Conservation (phyloP, 257 asterid species). For the Gentiana macrophylla region DNA sequence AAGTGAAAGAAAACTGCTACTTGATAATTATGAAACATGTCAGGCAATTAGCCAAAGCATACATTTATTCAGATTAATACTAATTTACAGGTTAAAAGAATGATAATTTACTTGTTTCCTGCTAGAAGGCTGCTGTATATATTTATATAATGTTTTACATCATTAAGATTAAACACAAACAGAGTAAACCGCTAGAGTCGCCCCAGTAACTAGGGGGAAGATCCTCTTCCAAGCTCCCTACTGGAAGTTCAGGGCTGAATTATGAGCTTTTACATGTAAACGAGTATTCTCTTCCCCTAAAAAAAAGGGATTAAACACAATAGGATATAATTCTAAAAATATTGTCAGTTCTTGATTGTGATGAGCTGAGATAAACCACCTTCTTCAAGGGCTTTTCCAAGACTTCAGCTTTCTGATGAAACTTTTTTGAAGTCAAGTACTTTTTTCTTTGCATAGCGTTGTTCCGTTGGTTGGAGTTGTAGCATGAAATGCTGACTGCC, state of each 20-base stretch:
- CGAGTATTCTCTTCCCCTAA: no score
- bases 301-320: no score
- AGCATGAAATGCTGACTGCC: conserved; percentile 27
- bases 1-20: no score
- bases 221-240: no score
- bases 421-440: conserved; percentile 18
- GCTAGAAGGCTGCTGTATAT: conserved; percentile 6
- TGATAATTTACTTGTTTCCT: conserved; percentile 10
- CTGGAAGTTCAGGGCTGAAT: no score
- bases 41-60: conserved; percentile 15
- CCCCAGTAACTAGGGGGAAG: no score
- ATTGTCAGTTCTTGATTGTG: not conserved
- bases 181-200: conserved; percentile 1
- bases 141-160: conserved; percentile 12
- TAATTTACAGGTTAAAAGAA: conserved; percentile 14
- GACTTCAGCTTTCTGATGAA: conserved; percentile 3
- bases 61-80: conserved; percentile 6
- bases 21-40: not conserved
- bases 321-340: conserved; percentile 9
- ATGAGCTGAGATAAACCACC: not conserved
- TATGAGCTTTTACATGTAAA: no score
- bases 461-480: conserved; percentile 20
- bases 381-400: not conserved
- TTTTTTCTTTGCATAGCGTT: conserved; percentile 19
- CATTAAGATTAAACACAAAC: conserved; percentile 5